phyloP scores from a whole-genome alignment of 208 protist genomes.

The Crithidia fasciculata region DNA sequence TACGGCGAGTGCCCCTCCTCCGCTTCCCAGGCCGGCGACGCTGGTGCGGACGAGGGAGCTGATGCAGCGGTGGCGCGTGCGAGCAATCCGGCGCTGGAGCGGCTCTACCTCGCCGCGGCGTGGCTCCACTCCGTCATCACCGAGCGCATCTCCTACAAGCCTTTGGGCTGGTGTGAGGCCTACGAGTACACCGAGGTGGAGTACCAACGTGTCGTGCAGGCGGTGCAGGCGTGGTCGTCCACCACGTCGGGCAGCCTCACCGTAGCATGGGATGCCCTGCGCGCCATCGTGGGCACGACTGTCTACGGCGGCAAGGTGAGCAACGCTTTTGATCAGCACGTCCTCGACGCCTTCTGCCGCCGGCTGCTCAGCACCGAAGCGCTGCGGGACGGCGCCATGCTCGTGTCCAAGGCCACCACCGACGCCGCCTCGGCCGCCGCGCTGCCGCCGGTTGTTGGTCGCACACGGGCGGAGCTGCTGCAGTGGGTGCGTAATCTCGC shows the following conservation, averaged over 20 bases:
- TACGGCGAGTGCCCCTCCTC: conserved; percentile 49
- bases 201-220: conserved; percentile 91
- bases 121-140: conserved; percentile 98
- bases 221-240: conserved; percentile 89
- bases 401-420: conserved; percentile 33
- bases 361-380: conserved; percentile 74
- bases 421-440: conserved; percentile 9
- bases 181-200: conserved; percentile 99
- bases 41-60: neutral
- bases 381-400: conserved; percentile 26
- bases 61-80: neutral
- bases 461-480: conserved; percentile 71
- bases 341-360: conserved; percentile 93
- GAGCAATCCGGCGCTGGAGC: conserved; percentile 54
- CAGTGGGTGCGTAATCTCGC: conserved; percentile 90
- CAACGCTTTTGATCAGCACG: conserved; percentile 97
- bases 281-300: conserved; percentile 89
- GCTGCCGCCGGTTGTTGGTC: conserved; percentile 31
- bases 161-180: conserved; percentile 97
- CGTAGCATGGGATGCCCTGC: conserved; percentile 96
- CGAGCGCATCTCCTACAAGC: conserved; percentile 96
- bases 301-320: conserved; percentile 98
- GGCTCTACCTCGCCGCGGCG: conserved; percentile 96
- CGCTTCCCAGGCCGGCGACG: neutral
- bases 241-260: conserved; percentile 38